Percentiles rank a stretch among this genome's conserved stretches.
Conservation (phyloP, 257 asterid species). For the Fraxinus cuspidata region DNA sequence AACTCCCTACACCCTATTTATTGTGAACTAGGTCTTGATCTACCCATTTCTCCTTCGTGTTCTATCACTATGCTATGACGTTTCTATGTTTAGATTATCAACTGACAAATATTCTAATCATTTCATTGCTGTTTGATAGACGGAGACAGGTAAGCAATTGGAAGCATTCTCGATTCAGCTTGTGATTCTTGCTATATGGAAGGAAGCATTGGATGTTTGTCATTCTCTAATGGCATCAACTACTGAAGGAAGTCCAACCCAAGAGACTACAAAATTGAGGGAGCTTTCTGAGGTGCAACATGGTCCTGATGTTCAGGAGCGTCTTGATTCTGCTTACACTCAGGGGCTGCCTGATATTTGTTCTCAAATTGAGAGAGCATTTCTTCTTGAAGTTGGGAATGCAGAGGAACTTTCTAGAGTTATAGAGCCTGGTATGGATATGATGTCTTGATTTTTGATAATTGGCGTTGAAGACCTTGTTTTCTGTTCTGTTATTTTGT, state of each 20-base stretch:
- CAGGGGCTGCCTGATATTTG: constrained; percentile 44
- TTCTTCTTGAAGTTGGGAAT: constrained; percentile 76
- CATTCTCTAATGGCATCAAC: constrained; percentile 82
- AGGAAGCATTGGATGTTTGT: constrained; percentile 81
- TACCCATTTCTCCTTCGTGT: too few species aligned
- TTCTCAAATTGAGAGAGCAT: constrained; percentile 61
- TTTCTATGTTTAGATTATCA: neutral
- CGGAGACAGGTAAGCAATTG: constrained; percentile 57
- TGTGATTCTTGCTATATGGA: constrained; percentile 89
- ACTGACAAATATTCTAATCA: constrained; percentile 17
- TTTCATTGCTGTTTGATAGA: constrained; percentile 37
- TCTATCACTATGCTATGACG: neutral
- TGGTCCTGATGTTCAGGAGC: constrained; percentile 37
- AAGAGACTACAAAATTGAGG: constrained; percentile 42
- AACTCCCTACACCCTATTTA: too few species aligned
- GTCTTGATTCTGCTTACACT: constrained; percentile 38
- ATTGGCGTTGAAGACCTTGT: neutral
- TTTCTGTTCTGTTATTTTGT: neutral
- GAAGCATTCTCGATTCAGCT: constrained; percentile 89
- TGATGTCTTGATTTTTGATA: constrained; percentile 5
- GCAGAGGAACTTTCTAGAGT: constrained; percentile 81
- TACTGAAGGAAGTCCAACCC: constrained; percentile 58
- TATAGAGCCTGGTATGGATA: constrained; percentile 65
- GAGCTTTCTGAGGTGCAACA: constrained; percentile 39
- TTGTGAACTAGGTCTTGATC: too few species aligned